Evolutionary conservation across 2,329 filamentous ascomycete genomes (phyloP).

Genomic region (Lasiodiplodia sp.): DNA sequence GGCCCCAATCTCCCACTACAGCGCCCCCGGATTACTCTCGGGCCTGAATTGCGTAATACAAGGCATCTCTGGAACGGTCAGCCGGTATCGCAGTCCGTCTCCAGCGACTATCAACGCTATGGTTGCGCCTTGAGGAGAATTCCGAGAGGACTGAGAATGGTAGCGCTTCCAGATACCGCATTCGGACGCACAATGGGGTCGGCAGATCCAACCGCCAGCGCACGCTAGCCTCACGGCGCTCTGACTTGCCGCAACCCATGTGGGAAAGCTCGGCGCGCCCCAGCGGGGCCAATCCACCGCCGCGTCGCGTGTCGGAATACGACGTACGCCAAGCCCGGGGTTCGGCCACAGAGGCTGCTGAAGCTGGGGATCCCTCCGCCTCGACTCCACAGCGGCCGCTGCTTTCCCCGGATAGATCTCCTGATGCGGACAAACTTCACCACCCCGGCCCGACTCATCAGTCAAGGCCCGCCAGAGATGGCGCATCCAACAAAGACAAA

Average conservation of each 20-base stretch:
- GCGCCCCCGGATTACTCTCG: background rate
- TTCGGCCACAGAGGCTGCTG: slow-evolving; percentile 7
- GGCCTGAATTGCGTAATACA: no score
- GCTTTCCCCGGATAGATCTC: slow-evolving; percentile 26
- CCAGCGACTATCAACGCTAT: background rate
- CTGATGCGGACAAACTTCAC: slow-evolving; percentile 12
- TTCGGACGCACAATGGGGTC: background rate
- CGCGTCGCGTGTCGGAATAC: background rate
- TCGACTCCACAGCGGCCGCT: slow-evolving; percentile 7
- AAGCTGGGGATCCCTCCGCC: slow-evolving; percentile 24
- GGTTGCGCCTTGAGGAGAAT: background rate
- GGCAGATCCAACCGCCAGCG: slow-evolving; percentile 1
- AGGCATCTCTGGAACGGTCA: background rate
- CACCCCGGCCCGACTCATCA: slow-evolving; percentile 13
- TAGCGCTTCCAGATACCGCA: background rate
- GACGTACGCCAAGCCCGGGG: slow-evolving; percentile 22
- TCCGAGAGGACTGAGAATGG: background rate
- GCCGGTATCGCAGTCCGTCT: background rate
- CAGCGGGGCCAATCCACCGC: slow-evolving; percentile 16
- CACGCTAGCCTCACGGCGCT: background rate
- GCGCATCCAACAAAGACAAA: background rate
- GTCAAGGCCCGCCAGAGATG: background rate
- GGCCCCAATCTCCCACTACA: background rate
- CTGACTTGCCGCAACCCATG: background rate
- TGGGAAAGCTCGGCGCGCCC: slow-evolving; percentile 10